A percentile compares a stretch with the other conserved stretches of the same genome.
Evolutionary conservation across 2,329 filamentous ascomycete species (phyloP).

Genomic region (Seiridium cupressi): DNA sequence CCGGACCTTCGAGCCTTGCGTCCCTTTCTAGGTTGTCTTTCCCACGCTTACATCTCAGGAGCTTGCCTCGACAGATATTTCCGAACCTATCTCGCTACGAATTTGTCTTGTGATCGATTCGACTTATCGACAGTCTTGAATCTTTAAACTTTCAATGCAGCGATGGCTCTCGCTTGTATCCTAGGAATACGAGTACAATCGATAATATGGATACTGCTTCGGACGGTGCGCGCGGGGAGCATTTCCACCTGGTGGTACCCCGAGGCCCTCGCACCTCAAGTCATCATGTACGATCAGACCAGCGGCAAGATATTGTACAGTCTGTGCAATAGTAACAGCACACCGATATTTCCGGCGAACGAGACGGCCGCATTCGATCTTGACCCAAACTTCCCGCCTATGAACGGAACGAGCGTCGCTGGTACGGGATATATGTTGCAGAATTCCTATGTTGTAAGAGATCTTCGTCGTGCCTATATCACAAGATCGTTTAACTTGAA

Average conservation of each 20-base stretch:
- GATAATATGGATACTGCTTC: not conserved
- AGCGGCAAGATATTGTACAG: constrained; percentile 10
- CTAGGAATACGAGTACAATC: not conserved
- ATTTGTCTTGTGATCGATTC: too few relatives aligned
- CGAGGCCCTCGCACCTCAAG: not conserved
- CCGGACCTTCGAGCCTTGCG: not conserved
- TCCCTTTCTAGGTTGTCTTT: too few relatives aligned
- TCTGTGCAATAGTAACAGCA: constrained; percentile 10
- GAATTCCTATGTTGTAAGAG: not conserved
- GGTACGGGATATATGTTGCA: not conserved
- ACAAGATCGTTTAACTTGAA: not conserved
- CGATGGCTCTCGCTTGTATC: not conserved
- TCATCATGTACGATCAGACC: constrained; percentile 10
- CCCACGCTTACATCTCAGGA: too few relatives aligned
- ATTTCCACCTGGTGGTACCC: not conserved
- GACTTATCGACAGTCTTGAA: not conserved
- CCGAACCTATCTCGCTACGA: too few relatives aligned
- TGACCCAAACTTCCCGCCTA: not conserved
- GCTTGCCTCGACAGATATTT: too few relatives aligned
- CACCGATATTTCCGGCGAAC: constrained; percentile 10
- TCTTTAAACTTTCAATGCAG: not conserved
- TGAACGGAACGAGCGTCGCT: constrained; percentile 7
- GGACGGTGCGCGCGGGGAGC: not conserved
- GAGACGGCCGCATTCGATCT: constrained; percentile 6
- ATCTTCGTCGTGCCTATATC: not conserved